These are phyloP conservation scores for Cadophora luteo-olivacea DNA, from an alignment of 2,329 filamentous ascomycete genomes.

Conservation along the genomic window DNA sequence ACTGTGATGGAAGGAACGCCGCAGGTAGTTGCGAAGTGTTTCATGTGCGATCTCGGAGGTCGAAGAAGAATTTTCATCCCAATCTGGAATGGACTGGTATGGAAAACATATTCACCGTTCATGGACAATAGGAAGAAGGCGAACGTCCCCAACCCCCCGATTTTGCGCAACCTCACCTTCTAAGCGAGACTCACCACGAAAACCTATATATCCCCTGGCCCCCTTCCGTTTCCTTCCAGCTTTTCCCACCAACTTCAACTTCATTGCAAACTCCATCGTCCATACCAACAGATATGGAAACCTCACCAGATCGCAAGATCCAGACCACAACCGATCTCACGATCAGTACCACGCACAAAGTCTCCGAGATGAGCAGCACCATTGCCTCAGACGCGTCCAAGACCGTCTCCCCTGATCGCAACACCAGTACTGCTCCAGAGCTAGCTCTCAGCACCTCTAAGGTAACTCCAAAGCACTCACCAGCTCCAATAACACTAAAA, in stretches of 20 bases:
- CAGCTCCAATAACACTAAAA: background rate
- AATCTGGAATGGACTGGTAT: background rate
- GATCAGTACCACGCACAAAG: background rate
- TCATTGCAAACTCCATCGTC: background rate
- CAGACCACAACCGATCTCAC: background rate
- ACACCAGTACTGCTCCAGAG: background rate
- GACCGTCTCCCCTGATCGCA: background rate
- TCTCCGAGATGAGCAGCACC: background rate
- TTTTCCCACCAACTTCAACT: background rate
- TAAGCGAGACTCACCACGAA: conserved; percentile 6
- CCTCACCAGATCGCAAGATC: background rate
- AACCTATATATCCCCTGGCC: background rate
- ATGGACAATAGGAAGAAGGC: background rate
- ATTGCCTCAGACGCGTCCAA: background rate
- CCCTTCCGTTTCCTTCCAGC: background rate
- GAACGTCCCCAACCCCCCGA: background rate
- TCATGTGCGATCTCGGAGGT: background rate
- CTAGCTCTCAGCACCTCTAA: background rate
- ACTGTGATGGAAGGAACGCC: background rate
- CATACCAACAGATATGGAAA: background rate
- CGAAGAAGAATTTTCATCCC: background rate
- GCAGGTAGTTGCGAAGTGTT: background rate
- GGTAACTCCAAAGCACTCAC: too few species aligned
- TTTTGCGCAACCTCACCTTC: background rate
- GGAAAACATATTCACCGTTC: background rate